Conservation (phyloP, 768 basidiomycete species). For the Fomitopsis pulvina region DNA sequence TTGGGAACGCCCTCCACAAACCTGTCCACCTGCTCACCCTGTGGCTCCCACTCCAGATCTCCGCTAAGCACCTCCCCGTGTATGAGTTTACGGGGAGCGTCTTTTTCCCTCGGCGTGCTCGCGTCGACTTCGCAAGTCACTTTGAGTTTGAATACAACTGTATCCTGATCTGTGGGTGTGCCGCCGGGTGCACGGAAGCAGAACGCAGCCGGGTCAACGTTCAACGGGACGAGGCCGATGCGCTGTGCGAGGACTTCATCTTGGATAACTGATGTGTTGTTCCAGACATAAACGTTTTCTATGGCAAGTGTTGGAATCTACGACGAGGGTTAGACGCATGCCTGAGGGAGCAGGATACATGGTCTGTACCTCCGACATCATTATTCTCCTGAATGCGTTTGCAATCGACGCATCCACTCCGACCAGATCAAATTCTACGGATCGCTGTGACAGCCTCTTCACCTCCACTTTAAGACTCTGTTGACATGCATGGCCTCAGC, state of each 20-base stretch:
- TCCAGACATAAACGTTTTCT: slow-evolving; percentile 87
- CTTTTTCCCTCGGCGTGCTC: slow-evolving; percentile 40
- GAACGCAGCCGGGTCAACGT: slow-evolving; percentile 74
- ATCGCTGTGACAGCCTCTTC: slow-evolving; percentile 72
- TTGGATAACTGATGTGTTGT: slow-evolving; percentile 90
- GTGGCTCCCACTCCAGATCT: slow-evolving; percentile 69
- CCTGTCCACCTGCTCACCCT: slow-evolving; percentile 70
- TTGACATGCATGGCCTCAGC: not conserved
- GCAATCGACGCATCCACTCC: slow-evolving; percentile 96
- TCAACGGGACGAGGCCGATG: slow-evolving; percentile 86
- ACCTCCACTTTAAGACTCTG: slow-evolving; percentile 73
- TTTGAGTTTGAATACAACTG: slow-evolving; percentile 76
- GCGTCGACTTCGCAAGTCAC: slow-evolving; percentile 59
- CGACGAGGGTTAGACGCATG: not conserved
- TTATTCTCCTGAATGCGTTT: slow-evolving; percentile 86
- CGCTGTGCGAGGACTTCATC: slow-evolving; percentile 93
- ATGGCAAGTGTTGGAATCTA: slow-evolving; percentile 90
- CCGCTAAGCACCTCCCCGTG: slow-evolving; percentile 43
- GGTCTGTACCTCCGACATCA: slow-evolving; percentile 81
- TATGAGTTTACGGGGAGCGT: slow-evolving; percentile 17
- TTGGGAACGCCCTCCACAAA: slow-evolving; percentile 35
- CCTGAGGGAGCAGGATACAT: not conserved
- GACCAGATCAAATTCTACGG: slow-evolving; percentile 91
- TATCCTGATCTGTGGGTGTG: slow-evolving; percentile 79
- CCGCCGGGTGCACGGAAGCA: slow-evolving; percentile 38